Evolutionary conservation across 768 basidiomycete genomes (phyloP).

Genomic region (Mrakia gelida): DNA sequence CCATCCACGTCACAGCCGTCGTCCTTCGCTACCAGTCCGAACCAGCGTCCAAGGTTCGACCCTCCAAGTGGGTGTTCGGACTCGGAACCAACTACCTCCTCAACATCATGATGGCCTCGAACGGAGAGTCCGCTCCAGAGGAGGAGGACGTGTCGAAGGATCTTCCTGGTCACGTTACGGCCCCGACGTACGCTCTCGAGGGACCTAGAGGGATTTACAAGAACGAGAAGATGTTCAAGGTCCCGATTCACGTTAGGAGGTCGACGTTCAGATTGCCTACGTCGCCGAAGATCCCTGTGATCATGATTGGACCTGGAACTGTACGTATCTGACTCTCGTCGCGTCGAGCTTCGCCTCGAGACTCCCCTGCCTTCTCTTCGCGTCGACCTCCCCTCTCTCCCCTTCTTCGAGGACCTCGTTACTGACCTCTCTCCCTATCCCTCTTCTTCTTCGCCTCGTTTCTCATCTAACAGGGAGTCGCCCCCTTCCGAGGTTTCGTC

Average conservation of each 20-base stretch:
- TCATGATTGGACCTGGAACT: conserved; percentile 99
- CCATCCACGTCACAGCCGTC: conserved; percentile 91
- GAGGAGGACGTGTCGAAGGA: conserved; percentile 46
- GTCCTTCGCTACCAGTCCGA: conserved; percentile 85
- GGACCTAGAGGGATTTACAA: conserved; percentile 85
- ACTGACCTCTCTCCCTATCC: not conserved
- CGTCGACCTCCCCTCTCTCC: conserved; percentile 25
- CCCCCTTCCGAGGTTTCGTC: conserved; percentile 97
- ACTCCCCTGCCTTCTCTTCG: not conserved
- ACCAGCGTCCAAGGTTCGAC: conserved; percentile 37
- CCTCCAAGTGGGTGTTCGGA: conserved; percentile 70
- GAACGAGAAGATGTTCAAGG: conserved; percentile 62
- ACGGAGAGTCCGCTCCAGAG: conserved; percentile 52
- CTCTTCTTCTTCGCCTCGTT: not conserved
- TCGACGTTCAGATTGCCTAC: conserved; percentile 97
- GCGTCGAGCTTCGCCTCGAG: no score
- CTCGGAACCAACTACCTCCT: conserved; percentile 92
- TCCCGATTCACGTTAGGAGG: conserved; percentile 88
- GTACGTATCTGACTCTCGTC: conserved; percentile 52
- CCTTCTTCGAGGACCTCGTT: not conserved
- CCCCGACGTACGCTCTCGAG: conserved; percentile 75
- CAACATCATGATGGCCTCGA: conserved; percentile 66
- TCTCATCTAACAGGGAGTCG: conserved; percentile 71
- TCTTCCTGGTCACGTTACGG: conserved; percentile 46
- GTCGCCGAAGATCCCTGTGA: conserved; percentile 94